Conservation (phyloP, 805 yeast species). For the Candida ovalis region DNA sequence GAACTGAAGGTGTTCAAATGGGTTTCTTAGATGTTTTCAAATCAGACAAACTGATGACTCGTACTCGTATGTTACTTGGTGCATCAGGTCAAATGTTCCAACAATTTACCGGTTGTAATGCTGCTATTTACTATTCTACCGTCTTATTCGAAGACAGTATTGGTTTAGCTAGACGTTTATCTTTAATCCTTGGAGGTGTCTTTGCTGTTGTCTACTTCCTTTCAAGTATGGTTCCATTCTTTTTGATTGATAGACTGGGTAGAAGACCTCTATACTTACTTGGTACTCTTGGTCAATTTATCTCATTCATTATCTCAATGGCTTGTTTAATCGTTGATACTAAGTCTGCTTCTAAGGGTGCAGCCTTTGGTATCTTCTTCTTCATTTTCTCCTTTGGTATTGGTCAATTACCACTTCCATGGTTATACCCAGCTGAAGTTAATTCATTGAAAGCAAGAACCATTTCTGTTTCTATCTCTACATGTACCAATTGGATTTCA, state of each 20-base stretch:
- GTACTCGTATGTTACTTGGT: slow-evolving; percentile 43
- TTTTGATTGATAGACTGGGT: slow-evolving; percentile 57
- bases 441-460: slow-evolving; percentile 66
- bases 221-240: slow-evolving; percentile 55
- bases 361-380: slow-evolving; percentile 58
- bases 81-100: slow-evolving; percentile 63
- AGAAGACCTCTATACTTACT: slow-evolving; percentile 48
- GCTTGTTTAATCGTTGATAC: slow-evolving; percentile 40
- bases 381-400: slow-evolving; percentile 55
- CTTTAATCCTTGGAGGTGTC: slow-evolving; percentile 61
- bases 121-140: slow-evolving; percentile 61
- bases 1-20: background rate
- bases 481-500: slow-evolving; percentile 65
- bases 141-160: slow-evolving; percentile 48
- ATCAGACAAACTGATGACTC: background rate
- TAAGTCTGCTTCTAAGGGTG: slow-evolving; percentile 48
- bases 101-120: slow-evolving; percentile 67
- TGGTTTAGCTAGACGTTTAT: slow-evolving; percentile 43
- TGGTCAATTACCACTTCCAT: slow-evolving; percentile 37
- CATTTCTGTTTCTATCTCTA: slow-evolving; percentile 53
- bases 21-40: background rate
- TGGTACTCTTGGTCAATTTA: slow-evolving; percentile 47
- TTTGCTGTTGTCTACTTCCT: slow-evolving; percentile 54
- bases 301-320: slow-evolving; percentile 44
- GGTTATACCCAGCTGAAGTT: slow-evolving; percentile 66